Evolutionary conservation across 306 rosid species (phyloP).

Genomic region (Casuarina cunninghamiana): DNA sequence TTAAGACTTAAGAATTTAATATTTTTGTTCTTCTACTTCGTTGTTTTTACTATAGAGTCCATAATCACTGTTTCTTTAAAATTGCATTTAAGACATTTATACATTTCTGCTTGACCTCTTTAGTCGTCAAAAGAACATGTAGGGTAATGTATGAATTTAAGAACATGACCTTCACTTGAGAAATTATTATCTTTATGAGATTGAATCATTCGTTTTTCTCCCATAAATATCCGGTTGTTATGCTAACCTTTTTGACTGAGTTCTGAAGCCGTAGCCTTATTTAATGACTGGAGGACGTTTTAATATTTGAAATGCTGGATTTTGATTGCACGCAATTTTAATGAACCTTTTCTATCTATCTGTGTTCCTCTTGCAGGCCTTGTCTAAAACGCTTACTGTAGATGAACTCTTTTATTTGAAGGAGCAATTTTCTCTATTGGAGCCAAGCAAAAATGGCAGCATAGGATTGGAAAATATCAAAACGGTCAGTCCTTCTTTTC

Average conservation of each 20-base stretch:
- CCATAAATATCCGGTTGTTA: no score
- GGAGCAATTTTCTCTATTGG: conserved; percentile 80
- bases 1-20: background rate
- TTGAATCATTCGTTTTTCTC: background rate
- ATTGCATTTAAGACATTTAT: conserved; percentile 11
- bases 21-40: background rate
- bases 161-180: no score
- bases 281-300: conserved; percentile 6
- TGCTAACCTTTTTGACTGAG: conserved; percentile 11
- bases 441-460: conserved; percentile 83
- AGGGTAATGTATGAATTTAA: no score
- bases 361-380: conserved; percentile 61
- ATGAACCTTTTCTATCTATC: conserved; percentile 19
- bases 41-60: background rate
- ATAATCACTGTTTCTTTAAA: background rate
- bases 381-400: conserved; percentile 85
- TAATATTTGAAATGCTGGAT: background rate
- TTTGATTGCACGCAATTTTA: background rate
- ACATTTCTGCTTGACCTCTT: background rate
- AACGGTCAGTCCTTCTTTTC: conserved; percentile 45
- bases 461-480: conserved; percentile 70
- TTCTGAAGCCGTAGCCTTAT: conserved; percentile 10
- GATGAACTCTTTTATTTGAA: conserved; percentile 88
- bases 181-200: no score
- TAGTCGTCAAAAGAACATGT: no score